A percentile compares a stretch with the other conserved stretches of the same genome.
Evolutionary conservation across 306 rosid species (phyloP).

Genomic region (Sophora flavescens): DNA sequence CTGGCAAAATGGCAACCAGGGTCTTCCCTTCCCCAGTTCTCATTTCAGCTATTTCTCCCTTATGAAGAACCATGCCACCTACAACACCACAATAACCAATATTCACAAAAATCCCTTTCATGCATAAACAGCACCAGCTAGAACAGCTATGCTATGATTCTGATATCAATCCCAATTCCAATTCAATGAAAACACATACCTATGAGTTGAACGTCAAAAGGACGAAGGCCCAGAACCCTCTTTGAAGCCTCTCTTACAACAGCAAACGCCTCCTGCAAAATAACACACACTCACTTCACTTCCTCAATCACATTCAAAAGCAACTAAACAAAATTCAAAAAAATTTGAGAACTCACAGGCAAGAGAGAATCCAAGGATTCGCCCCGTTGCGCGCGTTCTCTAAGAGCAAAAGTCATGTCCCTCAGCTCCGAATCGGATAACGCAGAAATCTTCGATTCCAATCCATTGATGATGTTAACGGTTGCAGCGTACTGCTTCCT

Average conservation of each 20-base stretch:
- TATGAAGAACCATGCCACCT: conserved; percentile 98
- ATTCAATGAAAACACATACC: conserved; percentile 52
- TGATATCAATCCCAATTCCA: background rate
- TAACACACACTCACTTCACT: conserved; percentile 4
- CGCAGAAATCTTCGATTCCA: conserved; percentile 72
- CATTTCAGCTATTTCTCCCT: conserved; percentile 99
- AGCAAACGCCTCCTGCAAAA: conserved; percentile 88
- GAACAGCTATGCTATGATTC: background rate
- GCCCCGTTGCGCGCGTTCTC: conserved; percentile 76
- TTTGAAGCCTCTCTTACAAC: conserved; percentile 94
- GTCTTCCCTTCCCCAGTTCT: conserved; percentile 99
- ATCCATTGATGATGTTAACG: conserved; percentile 63
- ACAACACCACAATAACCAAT: conserved; percentile 40
- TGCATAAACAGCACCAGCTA: background rate
- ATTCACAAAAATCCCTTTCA: background rate
- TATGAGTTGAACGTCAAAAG: conserved; percentile 92
- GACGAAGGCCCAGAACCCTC: conserved; percentile 95
- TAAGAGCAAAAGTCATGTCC: conserved; percentile 66
- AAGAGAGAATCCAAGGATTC: conserved; percentile 85
- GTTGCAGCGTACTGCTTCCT: conserved; percentile 78
- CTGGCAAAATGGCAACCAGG: conserved; percentile 93
- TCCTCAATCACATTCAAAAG: conserved; percentile 35
- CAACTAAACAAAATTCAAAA: background rate
- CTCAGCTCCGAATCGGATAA: conserved; percentile 87
- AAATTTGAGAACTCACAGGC: conserved; percentile 54